Percentiles rank a stretch among this genome's conserved stretches.
phyloP scores from a whole-genome alignment of 768 basidiomycete genomes.

The Auriculariales sp. region DNA sequence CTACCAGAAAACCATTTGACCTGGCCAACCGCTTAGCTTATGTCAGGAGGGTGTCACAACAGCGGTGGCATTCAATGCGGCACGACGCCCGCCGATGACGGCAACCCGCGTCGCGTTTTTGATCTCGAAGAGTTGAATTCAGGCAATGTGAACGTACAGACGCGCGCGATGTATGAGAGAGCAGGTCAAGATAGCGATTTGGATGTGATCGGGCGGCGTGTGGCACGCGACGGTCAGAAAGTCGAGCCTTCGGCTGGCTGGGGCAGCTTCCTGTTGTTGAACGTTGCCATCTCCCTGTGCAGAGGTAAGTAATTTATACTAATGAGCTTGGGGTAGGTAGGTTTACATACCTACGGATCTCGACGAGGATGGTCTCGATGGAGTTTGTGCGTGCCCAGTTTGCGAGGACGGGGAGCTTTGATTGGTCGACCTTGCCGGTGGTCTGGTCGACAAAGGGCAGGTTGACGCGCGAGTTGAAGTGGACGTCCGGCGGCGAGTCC shows the following conservation, averaged over 20 bases:
- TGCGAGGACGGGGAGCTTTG: slow-evolving; percentile 55
- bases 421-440: slow-evolving; percentile 65
- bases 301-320: background rate
- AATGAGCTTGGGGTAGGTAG: background rate
- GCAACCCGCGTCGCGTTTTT: no score
- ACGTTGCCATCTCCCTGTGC: slow-evolving; percentile 83
- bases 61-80: no score
- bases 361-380: slow-evolving; percentile 83
- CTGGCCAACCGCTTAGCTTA: no score
- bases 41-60: no score
- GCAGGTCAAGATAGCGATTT: no score
- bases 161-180: no score
- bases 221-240: slow-evolving; percentile 11
- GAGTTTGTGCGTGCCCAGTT: slow-evolving; percentile 65
- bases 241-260: slow-evolving; percentile 78
- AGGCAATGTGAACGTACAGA: no score
- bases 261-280: slow-evolving; percentile 82
- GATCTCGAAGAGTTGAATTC: no score
- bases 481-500: slow-evolving; percentile 61
- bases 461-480: slow-evolving; percentile 83
- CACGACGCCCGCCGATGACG: no score
- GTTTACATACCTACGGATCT: slow-evolving; percentile 67
- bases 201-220: no score
- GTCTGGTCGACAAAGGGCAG: slow-evolving; percentile 74
- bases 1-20: no score